These are phyloP conservation scores for Ambrosiella beaveri DNA, from an alignment of 2,329 filamentous ascomycete species.

Conservation along the genomic window DNA sequence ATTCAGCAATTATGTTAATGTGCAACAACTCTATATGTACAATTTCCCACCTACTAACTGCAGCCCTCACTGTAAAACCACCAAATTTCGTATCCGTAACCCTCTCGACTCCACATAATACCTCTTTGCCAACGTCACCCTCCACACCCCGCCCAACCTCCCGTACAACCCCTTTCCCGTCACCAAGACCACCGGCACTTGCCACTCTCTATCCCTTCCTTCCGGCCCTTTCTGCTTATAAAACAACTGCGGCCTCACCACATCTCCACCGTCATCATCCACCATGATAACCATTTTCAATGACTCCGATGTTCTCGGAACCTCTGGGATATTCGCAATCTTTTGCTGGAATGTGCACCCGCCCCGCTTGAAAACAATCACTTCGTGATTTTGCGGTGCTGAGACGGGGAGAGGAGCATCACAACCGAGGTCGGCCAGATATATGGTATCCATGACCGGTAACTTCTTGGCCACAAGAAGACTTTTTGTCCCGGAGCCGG, in stretches of 20 bases:
- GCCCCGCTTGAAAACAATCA: slow-evolving; percentile 69
- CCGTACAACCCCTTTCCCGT: slow-evolving; percentile 48
- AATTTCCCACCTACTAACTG: neutral
- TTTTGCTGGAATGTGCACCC: slow-evolving; percentile 75
- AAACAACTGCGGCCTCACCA: slow-evolving; percentile 53
- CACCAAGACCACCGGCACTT: slow-evolving; percentile 76
- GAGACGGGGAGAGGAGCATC: slow-evolving; percentile 34
- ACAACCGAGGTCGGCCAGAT: slow-evolving; percentile 55
- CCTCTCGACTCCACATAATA: slow-evolving; percentile 74
- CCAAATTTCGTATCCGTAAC: slow-evolving; percentile 56
- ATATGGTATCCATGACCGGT: slow-evolving; percentile 31
- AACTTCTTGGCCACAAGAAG: slow-evolving; percentile 28
- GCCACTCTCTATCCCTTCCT: slow-evolving; percentile 51
- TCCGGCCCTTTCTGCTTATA: slow-evolving; percentile 52
- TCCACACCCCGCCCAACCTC: slow-evolving; percentile 43
- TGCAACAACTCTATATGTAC: neutral
- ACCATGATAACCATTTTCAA: slow-evolving; percentile 74
- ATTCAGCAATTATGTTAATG: neutral
- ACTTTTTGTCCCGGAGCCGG: slow-evolving; percentile 51
- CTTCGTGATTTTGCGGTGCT: slow-evolving; percentile 42
- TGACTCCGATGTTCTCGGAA: slow-evolving; percentile 37
- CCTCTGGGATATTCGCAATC: slow-evolving; percentile 67
- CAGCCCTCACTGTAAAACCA: slow-evolving; percentile 21
- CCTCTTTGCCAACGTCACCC: slow-evolving; percentile 57
- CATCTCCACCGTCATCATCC: slow-evolving; percentile 21